Conservation (phyloP, 148 eudicot genomes). For the Silene uniflora region DNA sequence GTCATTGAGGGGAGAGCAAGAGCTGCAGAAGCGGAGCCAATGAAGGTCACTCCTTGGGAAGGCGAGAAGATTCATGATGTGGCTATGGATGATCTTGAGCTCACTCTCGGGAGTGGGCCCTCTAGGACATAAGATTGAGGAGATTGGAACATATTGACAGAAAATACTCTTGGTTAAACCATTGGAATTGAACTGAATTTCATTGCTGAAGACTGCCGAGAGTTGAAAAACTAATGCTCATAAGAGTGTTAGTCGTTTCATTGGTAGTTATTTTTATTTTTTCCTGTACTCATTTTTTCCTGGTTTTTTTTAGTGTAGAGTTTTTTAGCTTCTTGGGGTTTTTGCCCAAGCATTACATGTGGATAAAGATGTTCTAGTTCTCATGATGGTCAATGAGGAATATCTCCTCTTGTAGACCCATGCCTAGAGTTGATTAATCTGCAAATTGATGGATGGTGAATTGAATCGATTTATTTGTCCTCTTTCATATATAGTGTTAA, state of each 20-base stretch:
- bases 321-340: conserved; percentile 28
- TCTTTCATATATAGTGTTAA: conserved; percentile 8
- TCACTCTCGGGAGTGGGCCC: conserved; percentile 77
- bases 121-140: conserved; percentile 29
- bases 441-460: conserved; percentile 15
- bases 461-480: conserved; percentile 16
- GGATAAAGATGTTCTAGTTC: conserved; percentile 37
- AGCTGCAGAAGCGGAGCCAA: conserved; percentile 53
- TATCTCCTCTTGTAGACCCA: conserved; percentile 27
- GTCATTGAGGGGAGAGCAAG: conserved; percentile 53
- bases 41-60: conserved; percentile 73
- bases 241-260: conserved; percentile 21
- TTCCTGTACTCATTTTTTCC: conserved; percentile 3
- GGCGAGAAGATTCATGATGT: conserved; percentile 91
- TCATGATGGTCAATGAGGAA: conserved; percentile 28
- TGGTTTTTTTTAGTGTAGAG: conserved; percentile 21
- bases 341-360: conserved; percentile 39
- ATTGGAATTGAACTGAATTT: background rate
- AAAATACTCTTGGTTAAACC: background rate
- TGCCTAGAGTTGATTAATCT: conserved; percentile 26
- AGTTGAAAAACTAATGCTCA: conserved; percentile 9
- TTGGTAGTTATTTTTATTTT: conserved; percentile 18
- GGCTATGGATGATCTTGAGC: conserved; percentile 91
- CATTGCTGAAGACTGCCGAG: conserved; percentile 12
- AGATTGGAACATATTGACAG: background rate